Evolutionary conservation across 2,329 filamentous ascomycete genomes (phyloP), one percentile per base, ranked within the genome.

Genomic region (Leptographium radiaticola): DNA sequence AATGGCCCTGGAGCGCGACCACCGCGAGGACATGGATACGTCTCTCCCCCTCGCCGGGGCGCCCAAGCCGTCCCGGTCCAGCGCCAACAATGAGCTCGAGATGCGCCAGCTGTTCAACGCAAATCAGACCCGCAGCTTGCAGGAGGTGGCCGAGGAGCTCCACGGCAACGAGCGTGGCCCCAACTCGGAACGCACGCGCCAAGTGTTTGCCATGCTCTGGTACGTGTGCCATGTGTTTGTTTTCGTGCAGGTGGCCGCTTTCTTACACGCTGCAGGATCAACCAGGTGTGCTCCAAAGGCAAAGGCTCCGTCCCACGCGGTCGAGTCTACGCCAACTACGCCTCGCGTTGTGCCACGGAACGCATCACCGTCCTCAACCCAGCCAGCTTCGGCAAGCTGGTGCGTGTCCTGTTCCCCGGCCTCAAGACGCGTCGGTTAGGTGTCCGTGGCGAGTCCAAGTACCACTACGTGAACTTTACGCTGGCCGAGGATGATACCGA

Each of bases 391-490:
- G 93, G 93, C 54, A 98, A 98, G 69, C 80, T 98, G 45, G 93
- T 98, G 38, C 83, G 93, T 36, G 91, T 98, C 42, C 86, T 98
- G 51, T 98, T 97, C 62, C 91, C 93, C 0, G 91, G 90, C 44
- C 84, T 98, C 25, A 91, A 95, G 69, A 98, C 93, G 36, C 80
- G 93, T 56, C 81, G 93, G 59, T 75, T 98, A 13, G 93, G 93
- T 58, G 90, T 97, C 48, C 83, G 93, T 52, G 93, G 93, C 59
- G 91, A 97, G 71, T 98, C 93, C 15, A 98, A 98, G 67, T 98
- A 98, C 67, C 93, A 98, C 68, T 98, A 98, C 63, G 81, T 84
- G 48, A 83, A 83, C 63, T 85, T 85, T 62, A 72, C 72, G 13
- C 68, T 84, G 51, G 69, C 72, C 44, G 80, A 83, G 51, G 80